Percentiles rank a stretch among this genome's conserved stretches.
These are phyloP conservation scores for Candida ovalis DNA, from an alignment of 805 yeast species.

Conservation along the genomic window DNA sequence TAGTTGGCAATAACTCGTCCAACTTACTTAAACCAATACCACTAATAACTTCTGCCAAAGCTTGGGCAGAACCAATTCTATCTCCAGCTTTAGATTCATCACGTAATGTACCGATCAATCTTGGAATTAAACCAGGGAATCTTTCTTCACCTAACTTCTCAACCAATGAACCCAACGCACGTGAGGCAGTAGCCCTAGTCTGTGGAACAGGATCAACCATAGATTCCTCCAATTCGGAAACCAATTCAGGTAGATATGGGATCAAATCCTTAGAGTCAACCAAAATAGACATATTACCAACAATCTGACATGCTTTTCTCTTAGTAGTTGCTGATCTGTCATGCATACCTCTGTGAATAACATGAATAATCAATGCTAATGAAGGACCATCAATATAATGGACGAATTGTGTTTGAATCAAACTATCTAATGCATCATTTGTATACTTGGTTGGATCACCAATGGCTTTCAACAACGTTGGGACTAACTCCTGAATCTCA, in stretches of 20 bases:
- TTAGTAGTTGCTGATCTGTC: slow-evolving; percentile 93
- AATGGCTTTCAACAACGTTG: slow-evolving; percentile 82
- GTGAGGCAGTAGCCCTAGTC: slow-evolving; percentile 94
- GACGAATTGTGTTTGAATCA: slow-evolving; percentile 88
- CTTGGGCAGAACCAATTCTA: slow-evolving; percentile 96
- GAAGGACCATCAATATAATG: slow-evolving; percentile 99
- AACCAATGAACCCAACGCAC: slow-evolving; percentile 94
- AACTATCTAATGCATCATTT: slow-evolving; percentile 78
- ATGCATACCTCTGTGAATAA: slow-evolving; percentile 90
- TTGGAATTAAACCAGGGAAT: slow-evolving; percentile 88
- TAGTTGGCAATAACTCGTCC: slow-evolving; percentile 82
- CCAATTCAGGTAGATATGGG: slow-evolving; percentile 77
- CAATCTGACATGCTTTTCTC: slow-evolving; percentile 94
- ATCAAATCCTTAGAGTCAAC: slow-evolving; percentile 83
- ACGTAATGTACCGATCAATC: slow-evolving; percentile 67
- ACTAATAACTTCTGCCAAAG: slow-evolving; percentile 86
- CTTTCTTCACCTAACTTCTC: slow-evolving; percentile 95
- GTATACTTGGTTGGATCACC: slow-evolving; percentile 94
- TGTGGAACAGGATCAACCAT: slow-evolving; percentile 99
- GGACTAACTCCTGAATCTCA: slow-evolving; percentile 90
- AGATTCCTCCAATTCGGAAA: slow-evolving; percentile 81
- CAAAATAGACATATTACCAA: slow-evolving; percentile 96
- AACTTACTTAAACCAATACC: slow-evolving; percentile 86
- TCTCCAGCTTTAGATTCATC: slow-evolving; percentile 84
- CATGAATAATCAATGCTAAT: slow-evolving; percentile 89